Evolutionary conservation across 192 early-diverging fungal species (phyloP), one percentile per base, ranked within the genome.

Genomic region (Linnemannia schmuckeri): DNA sequence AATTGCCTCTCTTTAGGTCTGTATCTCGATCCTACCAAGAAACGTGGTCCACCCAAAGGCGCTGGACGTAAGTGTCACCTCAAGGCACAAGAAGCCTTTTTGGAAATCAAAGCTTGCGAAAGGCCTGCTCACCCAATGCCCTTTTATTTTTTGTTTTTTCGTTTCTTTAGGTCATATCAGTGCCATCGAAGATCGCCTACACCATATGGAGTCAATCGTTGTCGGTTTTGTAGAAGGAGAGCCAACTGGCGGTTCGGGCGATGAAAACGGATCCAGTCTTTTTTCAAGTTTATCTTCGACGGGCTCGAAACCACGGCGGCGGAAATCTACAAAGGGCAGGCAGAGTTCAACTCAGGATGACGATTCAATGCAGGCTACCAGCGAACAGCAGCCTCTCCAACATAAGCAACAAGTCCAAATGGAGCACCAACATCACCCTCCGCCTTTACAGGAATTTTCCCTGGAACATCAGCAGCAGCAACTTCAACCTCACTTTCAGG

Each of bases 151-250:
- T 66, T 46, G 6, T 3, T 8, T 63, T 15, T 27, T 35, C 13
- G 12, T 12, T 33, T 35, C 40, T 46, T 47, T 94, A 83, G 95
- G 95, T 42, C 95, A 97, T 80, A 95, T 94, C 33, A 94, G 94
- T 74, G 93, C 92, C 30, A 94, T 97, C 30, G 96, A 97, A 77
- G 92, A 90, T 80, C 88, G 95, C 73, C 88, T 97, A 52, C 92
- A 93, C 81, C 91, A 90, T 66, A 89, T 94, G 76, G 95, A 97
- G 80, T 83, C 90, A 41, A 89, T 94, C 12, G 87, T 97, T 27
- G 88, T 83, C 18, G 90, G 83, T 8, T 72, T 93, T 2, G 88
- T 90, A 46, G 82, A 84, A 27, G 82, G 79, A 35, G 82, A 84
- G 7, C 63, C 38, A 69, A 71, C 47, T 8, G 73, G 55, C 6